A percentile compares a stretch with the other conserved stretches of the same genome.
Evolutionary conservation across 257 asterid species (phyloP).

Genomic region (Forsythia suspensa): DNA sequence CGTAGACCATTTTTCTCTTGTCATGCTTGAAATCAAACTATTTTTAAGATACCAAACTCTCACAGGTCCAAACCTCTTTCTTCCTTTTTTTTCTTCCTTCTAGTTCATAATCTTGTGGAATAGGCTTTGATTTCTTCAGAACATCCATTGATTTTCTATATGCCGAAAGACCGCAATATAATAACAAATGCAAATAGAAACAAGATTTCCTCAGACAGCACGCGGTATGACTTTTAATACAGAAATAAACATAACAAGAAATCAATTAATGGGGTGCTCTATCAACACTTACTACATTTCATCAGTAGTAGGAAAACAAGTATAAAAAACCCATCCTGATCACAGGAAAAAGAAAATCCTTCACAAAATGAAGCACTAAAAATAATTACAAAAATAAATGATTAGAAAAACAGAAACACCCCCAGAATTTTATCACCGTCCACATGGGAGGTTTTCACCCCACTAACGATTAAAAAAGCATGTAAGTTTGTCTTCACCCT

Average conservation of each 20-base stretch:
- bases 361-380: conserved; percentile 7
- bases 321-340: conserved; percentile 12
- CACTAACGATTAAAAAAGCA: no score
- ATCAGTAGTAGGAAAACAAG: background rate
- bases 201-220: background rate
- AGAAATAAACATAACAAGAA: background rate
- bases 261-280: background rate
- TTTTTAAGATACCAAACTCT: conserved; percentile 6
- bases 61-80: background rate
- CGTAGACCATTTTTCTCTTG: background rate
- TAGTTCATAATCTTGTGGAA: background rate
- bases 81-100: background rate
- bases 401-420: background rate
- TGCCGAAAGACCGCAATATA: background rate
- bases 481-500: no score
- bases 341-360: background rate
- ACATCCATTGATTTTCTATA: background rate
- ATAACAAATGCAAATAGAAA: background rate
- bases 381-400: background rate
- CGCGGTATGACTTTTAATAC: background rate
- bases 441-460: no score
- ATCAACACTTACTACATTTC: background rate
- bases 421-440: background rate
- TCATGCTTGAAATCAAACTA: background rate
- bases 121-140: background rate